These are phyloP conservation scores for Didymosphaeria variabile DNA, from an alignment of 2,329 filamentous ascomycete species.

Conservation along the genomic window DNA sequence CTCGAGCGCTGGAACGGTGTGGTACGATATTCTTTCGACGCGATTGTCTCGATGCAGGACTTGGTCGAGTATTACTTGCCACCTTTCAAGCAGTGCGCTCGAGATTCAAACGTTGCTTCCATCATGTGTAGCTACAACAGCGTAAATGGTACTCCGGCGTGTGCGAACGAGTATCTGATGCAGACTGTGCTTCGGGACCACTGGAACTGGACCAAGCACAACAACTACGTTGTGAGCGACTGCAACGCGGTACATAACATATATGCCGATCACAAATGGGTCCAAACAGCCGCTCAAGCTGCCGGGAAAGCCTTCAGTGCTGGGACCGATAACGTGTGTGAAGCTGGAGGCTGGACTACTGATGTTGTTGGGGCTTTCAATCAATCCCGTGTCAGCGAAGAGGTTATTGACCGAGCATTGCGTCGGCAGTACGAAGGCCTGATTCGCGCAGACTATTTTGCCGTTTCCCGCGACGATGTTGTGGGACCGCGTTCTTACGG, in stretches of 20 bases:
- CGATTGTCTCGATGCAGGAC: constrained; percentile 67
- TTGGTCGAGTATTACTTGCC: constrained; percentile 74
- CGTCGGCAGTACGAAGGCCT: constrained; percentile 64
- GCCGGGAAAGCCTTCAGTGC: constrained; percentile 60
- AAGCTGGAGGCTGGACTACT: constrained; percentile 47
- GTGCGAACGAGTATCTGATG: constrained; percentile 69
- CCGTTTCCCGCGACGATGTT: neutral
- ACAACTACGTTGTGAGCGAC: constrained; percentile 72
- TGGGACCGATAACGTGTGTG: constrained; percentile 64
- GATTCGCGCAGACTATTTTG: constrained; percentile 65
- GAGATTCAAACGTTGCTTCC: constrained; percentile 55
- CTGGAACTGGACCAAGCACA: constrained; percentile 69
- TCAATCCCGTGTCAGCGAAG: constrained; percentile 49
- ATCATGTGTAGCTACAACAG: constrained; percentile 70
- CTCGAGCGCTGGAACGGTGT: constrained; percentile 42
- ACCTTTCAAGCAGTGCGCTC: constrained; percentile 65
- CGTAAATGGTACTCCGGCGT: constrained; percentile 72
- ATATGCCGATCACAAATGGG: constrained; percentile 58
- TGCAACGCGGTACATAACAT: constrained; percentile 71
- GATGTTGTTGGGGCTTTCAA: constrained; percentile 26
- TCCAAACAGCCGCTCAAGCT: constrained; percentile 49
- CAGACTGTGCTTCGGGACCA: constrained; percentile 70
- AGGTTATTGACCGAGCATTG: constrained; percentile 60
- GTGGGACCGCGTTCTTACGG: constrained; percentile 9
- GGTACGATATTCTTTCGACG: constrained; percentile 61